These are phyloP conservation scores for Striga hermonthica DNA, from an alignment of 305 asterid species.

Conservation along the genomic window DNA sequence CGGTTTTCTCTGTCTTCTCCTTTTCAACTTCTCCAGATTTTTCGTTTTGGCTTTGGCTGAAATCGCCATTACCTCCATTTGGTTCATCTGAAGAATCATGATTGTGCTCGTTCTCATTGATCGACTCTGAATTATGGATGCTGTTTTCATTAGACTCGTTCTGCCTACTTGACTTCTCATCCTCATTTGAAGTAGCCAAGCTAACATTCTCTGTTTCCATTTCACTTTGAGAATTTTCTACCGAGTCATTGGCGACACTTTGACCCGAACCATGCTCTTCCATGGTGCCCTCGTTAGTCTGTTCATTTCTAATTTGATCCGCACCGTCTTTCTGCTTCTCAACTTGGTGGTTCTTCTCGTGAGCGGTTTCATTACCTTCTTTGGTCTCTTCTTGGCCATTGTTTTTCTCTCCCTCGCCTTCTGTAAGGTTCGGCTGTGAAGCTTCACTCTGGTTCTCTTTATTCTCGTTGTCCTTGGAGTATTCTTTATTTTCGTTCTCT, in stretches of 20 bases:
- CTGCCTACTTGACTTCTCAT: constrained; percentile 19
- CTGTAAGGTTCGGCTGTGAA: constrained; percentile 23
- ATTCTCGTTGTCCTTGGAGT: constrained; percentile 29
- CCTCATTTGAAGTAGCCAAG: constrained; percentile 26
- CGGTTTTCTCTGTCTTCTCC: constrained; percentile 34
- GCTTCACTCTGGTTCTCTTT: constrained; percentile 35
- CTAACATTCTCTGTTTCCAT: constrained; percentile 34
- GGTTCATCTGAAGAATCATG: constrained; percentile 35
- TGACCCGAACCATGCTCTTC: constrained; percentile 30
- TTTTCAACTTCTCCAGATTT: constrained; percentile 14
- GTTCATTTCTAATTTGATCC: constrained; percentile 21
- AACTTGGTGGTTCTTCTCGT: constrained; percentile 22
- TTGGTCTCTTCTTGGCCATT: constrained; percentile 26
- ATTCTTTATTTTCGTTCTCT: constrained; percentile 33
- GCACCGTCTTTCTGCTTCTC: constrained; percentile 34
- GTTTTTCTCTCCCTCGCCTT: constrained; percentile 32
- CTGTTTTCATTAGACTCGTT: constrained; percentile 22
- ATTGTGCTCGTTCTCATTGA: not conserved
- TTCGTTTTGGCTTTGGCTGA: constrained; percentile 32
- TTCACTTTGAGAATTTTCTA: constrained; percentile 34
- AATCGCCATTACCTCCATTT: constrained; percentile 30
- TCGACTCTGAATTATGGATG: constrained; percentile 21
- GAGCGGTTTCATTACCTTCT: not conserved
- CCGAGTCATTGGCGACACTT: constrained; percentile 27
- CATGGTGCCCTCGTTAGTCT: constrained; percentile 29